phyloP scores from a whole-genome alignment of 2,329 filamentous ascomycete species.

The Alternaria consortialis region DNA sequence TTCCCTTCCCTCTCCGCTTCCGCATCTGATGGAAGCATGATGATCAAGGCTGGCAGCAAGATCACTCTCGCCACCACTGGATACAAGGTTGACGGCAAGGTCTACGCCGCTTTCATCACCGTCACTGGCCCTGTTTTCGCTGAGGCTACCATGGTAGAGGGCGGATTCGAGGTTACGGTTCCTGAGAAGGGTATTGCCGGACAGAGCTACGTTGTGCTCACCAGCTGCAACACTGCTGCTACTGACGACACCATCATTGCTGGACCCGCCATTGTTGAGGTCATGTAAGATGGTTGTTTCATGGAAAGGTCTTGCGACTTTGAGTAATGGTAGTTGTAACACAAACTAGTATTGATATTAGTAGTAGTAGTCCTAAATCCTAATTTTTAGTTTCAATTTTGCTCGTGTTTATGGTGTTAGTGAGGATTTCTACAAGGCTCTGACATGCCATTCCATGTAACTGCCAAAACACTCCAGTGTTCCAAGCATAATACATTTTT shows the following conservation, averaged over 20 bases:
- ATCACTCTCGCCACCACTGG: constrained; percentile 24
- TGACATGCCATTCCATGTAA: neutral
- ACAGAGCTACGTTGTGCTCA: constrained; percentile 38
- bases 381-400: neutral
- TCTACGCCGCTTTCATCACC: constrained; percentile 38
- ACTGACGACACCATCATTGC: constrained; percentile 39
- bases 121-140: constrained; percentile 34
- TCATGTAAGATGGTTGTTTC: constrained; percentile 3
- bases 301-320: neutral
- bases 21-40: constrained; percentile 16
- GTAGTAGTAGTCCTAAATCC: constrained; percentile 1
- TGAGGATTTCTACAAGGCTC: neutral
- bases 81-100: constrained; percentile 31
- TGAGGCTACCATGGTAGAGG: constrained; percentile 22
- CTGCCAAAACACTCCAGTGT: neutral
- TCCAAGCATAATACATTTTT: no score
- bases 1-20: constrained; percentile 60
- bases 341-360: neutral
- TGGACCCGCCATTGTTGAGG: constrained; percentile 34
- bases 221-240: constrained; percentile 34
- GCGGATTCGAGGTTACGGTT: constrained; percentile 29
- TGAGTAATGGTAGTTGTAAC: neutral
- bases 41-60: constrained; percentile 27
- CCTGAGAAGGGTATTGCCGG: constrained; percentile 36
- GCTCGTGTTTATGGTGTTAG: neutral